Evolutionary conservation across 495 filamentous ascomycete species (phyloP).

Genomic region (Delitschia confertaspora): DNA sequence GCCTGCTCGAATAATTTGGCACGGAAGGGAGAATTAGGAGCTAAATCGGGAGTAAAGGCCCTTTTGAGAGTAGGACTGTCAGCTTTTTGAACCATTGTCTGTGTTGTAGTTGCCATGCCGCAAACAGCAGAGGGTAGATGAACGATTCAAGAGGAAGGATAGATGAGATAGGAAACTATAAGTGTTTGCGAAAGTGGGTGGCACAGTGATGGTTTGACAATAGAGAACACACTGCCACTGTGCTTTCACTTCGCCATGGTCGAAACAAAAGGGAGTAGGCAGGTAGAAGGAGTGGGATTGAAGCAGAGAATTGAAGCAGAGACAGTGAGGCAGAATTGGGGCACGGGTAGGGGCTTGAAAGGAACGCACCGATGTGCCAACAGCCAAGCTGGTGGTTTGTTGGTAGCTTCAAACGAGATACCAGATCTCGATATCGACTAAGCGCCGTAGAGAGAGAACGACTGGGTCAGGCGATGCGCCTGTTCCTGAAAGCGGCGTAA

Average conservation of each 20-base stretch:
- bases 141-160: neutral
- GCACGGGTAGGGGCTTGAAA: conserved; percentile 13
- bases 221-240: neutral
- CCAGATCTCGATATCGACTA: conserved; percentile 26
- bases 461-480: conserved; percentile 23
- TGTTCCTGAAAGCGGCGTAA: conserved; percentile 18
- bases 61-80: conserved; percentile 32
- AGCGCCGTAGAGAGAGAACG: conserved; percentile 27
- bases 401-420: conserved; percentile 27
- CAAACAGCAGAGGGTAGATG: neutral
- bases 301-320: neutral
- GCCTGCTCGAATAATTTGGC: conserved; percentile 25
- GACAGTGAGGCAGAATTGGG: conserved; percentile 13
- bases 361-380: conserved; percentile 26
- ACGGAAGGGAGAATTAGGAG: conserved; percentile 25
- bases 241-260: conserved; percentile 12
- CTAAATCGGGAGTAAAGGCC: conserved; percentile 23
- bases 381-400: conserved; percentile 7
- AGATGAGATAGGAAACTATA: neutral
- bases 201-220: neutral
- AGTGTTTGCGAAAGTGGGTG: neutral
- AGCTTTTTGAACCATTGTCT: conserved; percentile 24
- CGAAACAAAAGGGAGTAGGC: conserved; percentile 1
- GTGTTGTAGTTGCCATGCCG: conserved; percentile 23
- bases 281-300: conserved; percentile 3